Conservation (phyloP, 768 basidiomycete genomes). For the Russula virescens region DNA sequence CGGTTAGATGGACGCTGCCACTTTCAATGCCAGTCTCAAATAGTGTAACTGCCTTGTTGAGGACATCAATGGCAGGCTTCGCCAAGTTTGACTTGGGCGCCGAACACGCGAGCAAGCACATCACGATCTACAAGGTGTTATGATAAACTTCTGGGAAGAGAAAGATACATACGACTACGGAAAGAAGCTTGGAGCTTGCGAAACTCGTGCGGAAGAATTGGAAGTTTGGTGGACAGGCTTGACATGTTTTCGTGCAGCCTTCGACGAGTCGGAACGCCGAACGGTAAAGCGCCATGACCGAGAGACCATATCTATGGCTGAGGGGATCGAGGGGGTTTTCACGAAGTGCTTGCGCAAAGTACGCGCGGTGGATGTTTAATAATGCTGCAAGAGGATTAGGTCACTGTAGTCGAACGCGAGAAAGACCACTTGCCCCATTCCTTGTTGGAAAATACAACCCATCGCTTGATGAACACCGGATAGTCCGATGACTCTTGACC, state of each 20-base stretch:
- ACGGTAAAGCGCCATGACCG: constrained; percentile 66
- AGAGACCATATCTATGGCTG: constrained; percentile 58
- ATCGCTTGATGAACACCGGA: constrained; percentile 17
- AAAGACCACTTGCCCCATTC: constrained; percentile 28
- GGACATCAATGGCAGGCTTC: constrained; percentile 32
- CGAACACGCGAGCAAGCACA: constrained; percentile 35
- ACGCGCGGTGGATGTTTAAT: constrained; percentile 59
- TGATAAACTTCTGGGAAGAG: background rate
- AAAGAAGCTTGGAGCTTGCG: constrained; percentile 63
- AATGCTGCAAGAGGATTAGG: constrained; percentile 37
- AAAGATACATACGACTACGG: constrained; percentile 51
- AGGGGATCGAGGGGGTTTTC: constrained; percentile 53
- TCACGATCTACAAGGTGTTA: constrained; percentile 36
- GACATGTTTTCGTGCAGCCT: constrained; percentile 41
- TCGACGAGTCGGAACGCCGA: constrained; percentile 63
- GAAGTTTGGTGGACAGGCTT: constrained; percentile 32
- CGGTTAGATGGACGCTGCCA: constrained; percentile 28
- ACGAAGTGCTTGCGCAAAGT: constrained; percentile 61
- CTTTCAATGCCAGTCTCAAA: constrained; percentile 29
- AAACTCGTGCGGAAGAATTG: constrained; percentile 43
- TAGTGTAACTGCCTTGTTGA: constrained; percentile 31
- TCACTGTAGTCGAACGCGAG: constrained; percentile 18
- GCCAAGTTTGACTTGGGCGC: constrained; percentile 36
- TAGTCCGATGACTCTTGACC: constrained; percentile 1
- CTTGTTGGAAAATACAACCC: constrained; percentile 27